Evolutionary conservation across 495 filamentous ascomycete genomes (phyloP).

Genomic region (Trichocladium uniseriatum): DNA sequence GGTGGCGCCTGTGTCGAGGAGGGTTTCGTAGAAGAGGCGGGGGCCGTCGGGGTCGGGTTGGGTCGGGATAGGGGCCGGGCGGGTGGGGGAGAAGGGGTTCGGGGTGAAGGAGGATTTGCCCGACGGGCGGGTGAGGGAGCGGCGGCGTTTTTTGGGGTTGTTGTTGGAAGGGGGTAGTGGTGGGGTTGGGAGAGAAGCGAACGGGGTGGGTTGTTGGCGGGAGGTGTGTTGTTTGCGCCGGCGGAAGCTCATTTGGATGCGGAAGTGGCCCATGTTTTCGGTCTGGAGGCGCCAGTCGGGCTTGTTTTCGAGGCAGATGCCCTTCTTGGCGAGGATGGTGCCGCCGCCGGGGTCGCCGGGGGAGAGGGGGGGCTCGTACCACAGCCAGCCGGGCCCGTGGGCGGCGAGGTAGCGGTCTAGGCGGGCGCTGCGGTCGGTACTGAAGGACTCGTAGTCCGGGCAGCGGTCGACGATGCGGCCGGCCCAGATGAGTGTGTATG

Average conservation of each 20-base stretch:
- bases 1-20: constrained; percentile 41
- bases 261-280: constrained; percentile 22
- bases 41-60: constrained; percentile 10
- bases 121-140: too few species aligned
- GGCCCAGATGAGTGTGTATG: constrained; percentile 38
- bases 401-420: constrained; percentile 31
- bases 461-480: constrained; percentile 38
- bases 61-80: too few species aligned
- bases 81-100: too few species aligned
- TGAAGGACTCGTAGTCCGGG: constrained; percentile 29
- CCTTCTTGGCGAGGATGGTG: constrained; percentile 22
- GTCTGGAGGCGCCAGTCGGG: constrained; percentile 4
- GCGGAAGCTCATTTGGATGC: constrained; percentile 21
- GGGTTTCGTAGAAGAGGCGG: constrained; percentile 15
- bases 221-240: constrained; percentile 11
- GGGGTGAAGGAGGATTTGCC: too few species aligned
- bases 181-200: too few species aligned
- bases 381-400: constrained; percentile 40
- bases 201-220: too few species aligned
- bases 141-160: neutral
- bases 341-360: constrained; percentile 1
- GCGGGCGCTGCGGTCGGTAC: constrained; percentile 28
- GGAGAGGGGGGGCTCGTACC: constrained; percentile 40
- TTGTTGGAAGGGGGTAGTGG: neutral
- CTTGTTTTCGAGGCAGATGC: constrained; percentile 20